Percentiles rank a stretch among this genome's conserved stretches.
Conservation (phyloP, 2,329 filamentous ascomycete species). For the Fusarium abutilonis region DNA sequence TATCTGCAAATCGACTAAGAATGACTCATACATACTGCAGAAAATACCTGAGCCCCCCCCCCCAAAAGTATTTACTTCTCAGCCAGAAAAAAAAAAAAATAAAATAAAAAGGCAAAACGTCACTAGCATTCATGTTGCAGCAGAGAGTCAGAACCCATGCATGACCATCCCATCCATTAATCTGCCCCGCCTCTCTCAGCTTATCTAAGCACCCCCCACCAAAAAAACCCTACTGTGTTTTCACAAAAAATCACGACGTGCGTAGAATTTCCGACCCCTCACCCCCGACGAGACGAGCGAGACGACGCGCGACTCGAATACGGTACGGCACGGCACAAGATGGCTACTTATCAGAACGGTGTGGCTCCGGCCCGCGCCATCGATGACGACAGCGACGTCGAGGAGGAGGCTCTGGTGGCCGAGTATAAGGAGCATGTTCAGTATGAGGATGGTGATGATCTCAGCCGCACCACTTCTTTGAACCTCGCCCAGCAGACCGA, state of each 20-base stretch:
- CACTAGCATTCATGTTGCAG: slow-evolving; percentile 26
- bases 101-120: neutral
- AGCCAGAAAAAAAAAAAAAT: neutral
- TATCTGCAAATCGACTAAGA: slow-evolving; percentile 37
- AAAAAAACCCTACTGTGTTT: slow-evolving; percentile 51
- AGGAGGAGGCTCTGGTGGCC: slow-evolving; percentile 94
- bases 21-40: slow-evolving; percentile 43
- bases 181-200: slow-evolving; percentile 41
- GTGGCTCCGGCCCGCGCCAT: slow-evolving; percentile 67
- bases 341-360: slow-evolving; percentile 72
- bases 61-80: slow-evolving; percentile 12
- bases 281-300: slow-evolving; percentile 45
- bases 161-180: neutral
- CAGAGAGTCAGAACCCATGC: too few relatives aligned
- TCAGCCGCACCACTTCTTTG: slow-evolving; percentile 77
- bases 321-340: slow-evolving; percentile 49
- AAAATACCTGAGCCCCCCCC: slow-evolving; percentile 7
- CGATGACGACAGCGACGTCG: slow-evolving; percentile 89
- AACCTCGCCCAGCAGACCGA: slow-evolving; percentile 79
- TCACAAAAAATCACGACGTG: slow-evolving; percentile 46
- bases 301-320: slow-evolving; percentile 43
- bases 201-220: slow-evolving; percentile 40
- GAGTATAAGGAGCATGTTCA: slow-evolving; percentile 97
- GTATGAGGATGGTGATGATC: slow-evolving; percentile 85
- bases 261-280: slow-evolving; percentile 52